phyloP scores from a whole-genome alignment of 2,329 filamentous ascomycete genomes.

The Fusarium tuaranense region DNA sequence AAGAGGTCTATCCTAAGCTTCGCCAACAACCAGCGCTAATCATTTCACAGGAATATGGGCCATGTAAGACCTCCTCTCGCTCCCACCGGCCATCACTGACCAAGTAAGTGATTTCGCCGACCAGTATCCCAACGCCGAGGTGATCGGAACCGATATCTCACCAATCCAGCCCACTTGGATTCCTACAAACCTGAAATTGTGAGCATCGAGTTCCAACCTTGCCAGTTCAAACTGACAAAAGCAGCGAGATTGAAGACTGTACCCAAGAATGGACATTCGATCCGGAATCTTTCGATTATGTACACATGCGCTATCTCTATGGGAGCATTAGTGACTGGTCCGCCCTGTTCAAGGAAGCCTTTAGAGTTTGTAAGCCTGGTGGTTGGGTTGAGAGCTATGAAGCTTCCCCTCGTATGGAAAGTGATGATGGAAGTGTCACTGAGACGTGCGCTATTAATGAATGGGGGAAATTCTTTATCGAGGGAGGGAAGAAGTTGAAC shows the following conservation, averaged over 20 bases:
- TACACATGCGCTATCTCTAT: slow-evolving; percentile 20
- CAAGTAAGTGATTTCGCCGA: slow-evolving; percentile 3
- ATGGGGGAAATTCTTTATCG: slow-evolving; percentile 2
- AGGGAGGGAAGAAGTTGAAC: neutral
- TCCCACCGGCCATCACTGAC: neutral
- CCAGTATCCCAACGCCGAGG: neutral
- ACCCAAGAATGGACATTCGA: slow-evolving; percentile 1
- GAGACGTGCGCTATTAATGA: neutral
- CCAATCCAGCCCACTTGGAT: slow-evolving; percentile 10
- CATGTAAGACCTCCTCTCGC: neutral
- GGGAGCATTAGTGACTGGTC: slow-evolving; percentile 9
- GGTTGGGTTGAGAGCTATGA: slow-evolving; percentile 7
- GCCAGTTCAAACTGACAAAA: neutral
- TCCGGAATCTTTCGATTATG: neutral
- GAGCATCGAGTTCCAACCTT: neutral
- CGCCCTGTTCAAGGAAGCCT: neutral
- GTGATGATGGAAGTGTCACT: neutral
- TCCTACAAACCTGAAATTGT: slow-evolving; percentile 9
- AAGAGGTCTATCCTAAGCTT: neutral
- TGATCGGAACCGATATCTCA: slow-evolving; percentile 11
- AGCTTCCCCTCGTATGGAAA: neutral
- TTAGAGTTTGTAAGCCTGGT: neutral
- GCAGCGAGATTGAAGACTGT: slow-evolving; percentile 5
- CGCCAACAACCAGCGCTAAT: neutral
- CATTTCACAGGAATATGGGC: neutral